Evolutionary conservation across 1,284 basidiomycete species (phyloP).

Genomic region (Schizophyllum commune): DNA sequence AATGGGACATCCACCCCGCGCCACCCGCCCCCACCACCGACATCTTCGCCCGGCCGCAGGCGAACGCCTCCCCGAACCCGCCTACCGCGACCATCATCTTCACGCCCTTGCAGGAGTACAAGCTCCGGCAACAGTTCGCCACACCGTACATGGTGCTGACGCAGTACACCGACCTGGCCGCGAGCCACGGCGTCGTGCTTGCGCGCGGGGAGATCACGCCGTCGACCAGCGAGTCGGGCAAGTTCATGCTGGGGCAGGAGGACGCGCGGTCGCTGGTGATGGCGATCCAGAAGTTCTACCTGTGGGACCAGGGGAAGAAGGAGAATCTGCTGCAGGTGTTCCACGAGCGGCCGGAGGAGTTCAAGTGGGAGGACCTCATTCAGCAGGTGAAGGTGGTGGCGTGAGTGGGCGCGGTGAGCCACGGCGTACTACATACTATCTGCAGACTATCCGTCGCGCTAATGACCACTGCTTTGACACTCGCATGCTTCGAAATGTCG

Average conservation of each 20-base stretch:
- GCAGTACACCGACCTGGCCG: constrained; percentile 84
- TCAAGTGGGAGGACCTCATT: constrained; percentile 64
- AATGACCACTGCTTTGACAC: too few species aligned
- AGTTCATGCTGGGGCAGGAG: constrained; percentile 64
- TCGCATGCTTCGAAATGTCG: too few species aligned
- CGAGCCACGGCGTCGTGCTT: constrained; percentile 78
- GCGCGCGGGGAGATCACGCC: constrained; percentile 91
- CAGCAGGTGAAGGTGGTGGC: background rate
- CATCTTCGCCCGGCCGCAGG: constrained; percentile 28
- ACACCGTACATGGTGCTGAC: constrained; percentile 90
- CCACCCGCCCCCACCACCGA: constrained; percentile 42
- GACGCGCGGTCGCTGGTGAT: constrained; percentile 79
- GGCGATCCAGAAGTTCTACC: constrained; percentile 77
- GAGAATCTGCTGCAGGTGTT: constrained; percentile 55
- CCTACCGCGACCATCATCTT: constrained; percentile 73
- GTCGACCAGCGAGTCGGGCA: constrained; percentile 33
- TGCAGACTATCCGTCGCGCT: too few species aligned
- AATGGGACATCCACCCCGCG: constrained; percentile 75
- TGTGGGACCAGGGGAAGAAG: constrained; percentile 46
- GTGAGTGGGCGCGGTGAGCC: background rate
- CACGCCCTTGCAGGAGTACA: constrained; percentile 94
- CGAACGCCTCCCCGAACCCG: constrained; percentile 29
- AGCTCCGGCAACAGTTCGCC: constrained; percentile 79
- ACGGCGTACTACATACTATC: too few species aligned
- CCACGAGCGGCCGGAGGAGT: constrained; percentile 65